These are phyloP conservation scores for Paraphaeosphaeria sporulosa DNA, from an alignment of 2,329 filamentous ascomycete genomes.

Conservation along the genomic window DNA sequence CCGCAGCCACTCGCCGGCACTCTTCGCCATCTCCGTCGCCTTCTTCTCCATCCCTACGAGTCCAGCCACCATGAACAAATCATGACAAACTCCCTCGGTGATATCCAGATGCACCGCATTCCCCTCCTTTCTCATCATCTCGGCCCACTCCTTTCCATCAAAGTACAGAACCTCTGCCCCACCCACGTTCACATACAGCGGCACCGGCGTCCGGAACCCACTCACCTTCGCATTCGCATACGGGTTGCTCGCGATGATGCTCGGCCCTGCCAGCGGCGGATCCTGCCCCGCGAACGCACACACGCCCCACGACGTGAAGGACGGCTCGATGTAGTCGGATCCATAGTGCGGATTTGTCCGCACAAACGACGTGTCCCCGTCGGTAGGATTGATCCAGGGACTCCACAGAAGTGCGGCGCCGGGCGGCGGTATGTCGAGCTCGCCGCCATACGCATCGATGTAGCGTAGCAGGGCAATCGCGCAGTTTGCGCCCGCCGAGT, in stretches of 20 bases:
- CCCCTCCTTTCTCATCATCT: constrained; percentile 48
- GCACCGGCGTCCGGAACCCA: constrained; percentile 50
- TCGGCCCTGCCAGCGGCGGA: constrained; percentile 21
- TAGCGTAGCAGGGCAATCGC: constrained; percentile 57
- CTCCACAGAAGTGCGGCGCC: constrained; percentile 53
- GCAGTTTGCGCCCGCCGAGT: constrained; percentile 60
- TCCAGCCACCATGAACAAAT: constrained; percentile 53
- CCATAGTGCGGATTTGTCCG: constrained; percentile 42
- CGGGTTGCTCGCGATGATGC: constrained; percentile 22
- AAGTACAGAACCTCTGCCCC: constrained; percentile 53
- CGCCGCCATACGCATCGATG: constrained; percentile 50
- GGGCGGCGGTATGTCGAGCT: constrained; percentile 45
- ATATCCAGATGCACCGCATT: constrained; percentile 54
- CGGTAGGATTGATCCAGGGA: constrained; percentile 52
- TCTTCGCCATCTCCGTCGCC: constrained; percentile 42
- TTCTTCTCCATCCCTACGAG: constrained; percentile 54
- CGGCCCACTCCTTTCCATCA: constrained; percentile 49
- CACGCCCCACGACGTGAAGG: constrained; percentile 55
- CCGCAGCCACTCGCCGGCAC: constrained; percentile 49
- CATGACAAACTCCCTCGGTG: constrained; percentile 54
- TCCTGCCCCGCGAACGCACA: constrained; percentile 38
- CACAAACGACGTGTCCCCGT: constrained; percentile 32
- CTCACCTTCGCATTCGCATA: constrained; percentile 51
- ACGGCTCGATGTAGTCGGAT: constrained; percentile 53
- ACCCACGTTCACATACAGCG: constrained; percentile 53